Base-by-base conservation (phyloP, 495 filamentous ascomycete genomes). In the Xylaria curta region DNA sequence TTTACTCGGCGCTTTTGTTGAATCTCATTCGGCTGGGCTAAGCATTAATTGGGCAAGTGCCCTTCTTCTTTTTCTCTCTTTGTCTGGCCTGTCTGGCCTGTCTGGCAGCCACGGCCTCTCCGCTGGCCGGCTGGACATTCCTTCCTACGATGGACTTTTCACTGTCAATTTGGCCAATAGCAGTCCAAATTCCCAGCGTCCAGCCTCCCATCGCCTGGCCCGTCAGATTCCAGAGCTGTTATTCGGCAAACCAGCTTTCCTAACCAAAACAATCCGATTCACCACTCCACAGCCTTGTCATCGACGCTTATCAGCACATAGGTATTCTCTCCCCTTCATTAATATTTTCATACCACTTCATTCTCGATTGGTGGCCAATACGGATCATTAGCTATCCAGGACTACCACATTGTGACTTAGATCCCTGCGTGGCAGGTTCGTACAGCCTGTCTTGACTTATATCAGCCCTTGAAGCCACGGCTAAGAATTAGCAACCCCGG, bases 401-500 rank as follows among this genome's bases (percentile, higher is more conserved):
- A 40, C 38, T 46, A 33, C 44, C 12, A 26, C 58, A 54, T 26
- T 19, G 53, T 70, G 56, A 69, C 31, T 47, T 36, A 47, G 44
- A 44, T 4, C 19, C 19, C 42, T 64, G 60, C 68, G 54, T 51
- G 36, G 21, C 17, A 38, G 13, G 46, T 70, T 61, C 49, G 24
- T 64, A 42, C 36, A 63, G 28, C 67, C 26, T 33, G 26, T 40
- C 64, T 60, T 12, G 44, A 60, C 69, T 67, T 60, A 54, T 53
- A 38, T 31, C 63, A 60, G 74, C 70, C 61, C 69, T 76, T 56
- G 68, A 64, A 66, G 68, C 64, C 21, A 72, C 47, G 36, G 53
- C 53, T 63, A 72, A 47, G 66, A 68, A 75, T 74, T 54, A 38
- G 59, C 71, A 59, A 71, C 73, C 72, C 67, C 71, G 69, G 73